phyloP scores from a whole-genome alignment of 73 alveolate genomes.

The Effrenium voratum region DNA sequence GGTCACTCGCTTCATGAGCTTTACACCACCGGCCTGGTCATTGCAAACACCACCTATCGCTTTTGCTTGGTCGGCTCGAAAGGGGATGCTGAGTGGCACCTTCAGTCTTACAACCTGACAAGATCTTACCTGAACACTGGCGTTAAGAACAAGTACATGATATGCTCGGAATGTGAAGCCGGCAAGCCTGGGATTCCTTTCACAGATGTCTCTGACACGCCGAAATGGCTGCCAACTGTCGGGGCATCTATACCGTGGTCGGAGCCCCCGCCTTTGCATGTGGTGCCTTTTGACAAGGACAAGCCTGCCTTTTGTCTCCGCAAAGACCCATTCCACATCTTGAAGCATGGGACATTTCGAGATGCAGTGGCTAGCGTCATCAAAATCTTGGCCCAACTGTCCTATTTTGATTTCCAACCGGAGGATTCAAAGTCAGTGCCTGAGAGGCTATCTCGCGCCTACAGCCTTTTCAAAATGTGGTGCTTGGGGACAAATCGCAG shows the following conservation, averaged over 20 bases:
- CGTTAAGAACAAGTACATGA: neutral
- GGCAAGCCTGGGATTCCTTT: neutral
- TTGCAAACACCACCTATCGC: neutral
- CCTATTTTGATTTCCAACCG: neutral
- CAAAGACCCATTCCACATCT: conserved; percentile 26
- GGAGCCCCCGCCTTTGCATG: neutral
- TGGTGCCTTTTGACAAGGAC: neutral
- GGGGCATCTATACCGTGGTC: conserved; percentile 43
- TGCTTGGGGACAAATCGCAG: neutral
- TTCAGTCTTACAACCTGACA: neutral
- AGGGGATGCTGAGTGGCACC: conserved; percentile 48
- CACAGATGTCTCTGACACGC: conserved; percentile 13
- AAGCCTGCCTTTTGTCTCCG: neutral
- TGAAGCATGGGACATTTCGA: conserved; percentile 16
- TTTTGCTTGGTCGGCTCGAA: conserved; percentile 21
- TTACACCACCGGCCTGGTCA: neutral
- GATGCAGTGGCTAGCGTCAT: neutral
- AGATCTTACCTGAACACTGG: neutral
- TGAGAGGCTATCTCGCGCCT: conserved; percentile 4
- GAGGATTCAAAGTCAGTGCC: neutral
- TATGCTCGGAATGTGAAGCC: conserved; percentile 20
- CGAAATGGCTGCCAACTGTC: neutral
- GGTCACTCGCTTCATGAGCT: neutral
- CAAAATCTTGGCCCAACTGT: neutral
- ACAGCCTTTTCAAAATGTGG: conserved; percentile 1